Evolutionary conservation across 345 rosid genomes (phyloP), one percentile per base, ranked within the genome.

Genomic region (Rubroshorea leprosula): DNA sequence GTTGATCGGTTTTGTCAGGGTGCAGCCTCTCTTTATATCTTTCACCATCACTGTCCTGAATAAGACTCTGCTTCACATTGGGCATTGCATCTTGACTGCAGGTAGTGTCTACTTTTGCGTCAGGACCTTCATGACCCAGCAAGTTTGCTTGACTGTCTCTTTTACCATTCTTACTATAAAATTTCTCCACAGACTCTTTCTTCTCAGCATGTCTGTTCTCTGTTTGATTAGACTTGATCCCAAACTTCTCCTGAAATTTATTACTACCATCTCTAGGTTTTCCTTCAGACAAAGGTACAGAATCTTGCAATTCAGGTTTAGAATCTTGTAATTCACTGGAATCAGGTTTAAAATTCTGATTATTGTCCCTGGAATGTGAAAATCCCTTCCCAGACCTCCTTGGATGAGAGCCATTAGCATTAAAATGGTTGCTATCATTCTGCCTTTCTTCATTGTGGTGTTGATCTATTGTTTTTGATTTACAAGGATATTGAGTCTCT

Each of bases 321-420:
- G n/a, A n/a, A n/a, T n/a, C n/a, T n/a, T n/a, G n/a, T n/a, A n/a
- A n/a, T n/a, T n/a, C 60, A 49, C 35, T 17, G 54, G 80, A 76
- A 65, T 74, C 77, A 55, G 91, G 61, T 69, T 73, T 80, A 14
- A 60, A 72, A 62, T 72, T 83, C 44, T 62, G 70, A 49, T 39
- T 78, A 72, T 72, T 78, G 60, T 83, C 97, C 80, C 78, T 89
- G 31, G 87, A 78, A 65, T 73, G 66, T 18, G 86, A 83, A 49
- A 84, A 83, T 48, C 79, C 77, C 71, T 80, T 90, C 27, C 81
- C 87, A 38, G 84, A 72, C 70, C 77, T 87, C 74, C 70, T 80
- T 56, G 78, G 58, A 51, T 48, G 68, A 58, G 82, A 72, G 23
- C 72, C 76, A 59, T 68, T 74, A 53, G 67, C 71, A 78, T 45